These are phyloP conservation scores for Coffea humblotiana DNA, from an alignment of 305 asterid genomes.

Conservation along the genomic window DNA sequence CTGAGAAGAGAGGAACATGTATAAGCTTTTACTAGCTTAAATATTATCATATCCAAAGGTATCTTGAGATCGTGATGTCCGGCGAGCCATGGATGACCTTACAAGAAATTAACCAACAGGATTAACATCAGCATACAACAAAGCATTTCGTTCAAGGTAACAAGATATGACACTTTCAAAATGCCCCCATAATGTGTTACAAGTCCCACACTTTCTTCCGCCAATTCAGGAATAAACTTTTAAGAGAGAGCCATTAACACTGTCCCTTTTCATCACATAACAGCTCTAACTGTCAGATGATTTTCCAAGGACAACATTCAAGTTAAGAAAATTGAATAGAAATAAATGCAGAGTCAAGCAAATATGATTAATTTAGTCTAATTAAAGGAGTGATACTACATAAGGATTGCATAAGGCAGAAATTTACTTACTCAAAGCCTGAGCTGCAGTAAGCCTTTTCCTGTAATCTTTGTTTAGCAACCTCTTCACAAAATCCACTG, in stretches of 20 bases:
- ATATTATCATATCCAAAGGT: conserved; percentile 84
- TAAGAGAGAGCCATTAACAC: background rate
- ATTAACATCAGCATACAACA: background rate
- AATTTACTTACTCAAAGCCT: conserved; percentile 80
- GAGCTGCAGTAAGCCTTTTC: conserved; percentile 91
- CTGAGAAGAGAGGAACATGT: conserved; percentile 80
- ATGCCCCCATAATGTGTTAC: background rate
- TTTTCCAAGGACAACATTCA: background rate
- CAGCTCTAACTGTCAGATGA: background rate
- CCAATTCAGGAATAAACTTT: background rate
- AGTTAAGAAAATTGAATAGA: background rate
- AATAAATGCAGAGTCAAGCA: background rate
- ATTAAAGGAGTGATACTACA: background rate
- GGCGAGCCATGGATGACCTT: conserved; percentile 98
- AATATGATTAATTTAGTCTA: background rate
- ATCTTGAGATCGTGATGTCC: conserved; percentile 75
- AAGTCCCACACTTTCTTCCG: background rate
- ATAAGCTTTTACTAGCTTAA: conserved; percentile 80
- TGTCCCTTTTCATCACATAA: background rate
- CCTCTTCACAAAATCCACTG: conserved; percentile 85
- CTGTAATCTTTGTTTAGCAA: conserved; percentile 91
- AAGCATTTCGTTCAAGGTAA: background rate
- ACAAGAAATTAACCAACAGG: conserved; percentile 19
- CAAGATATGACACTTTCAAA: background rate
- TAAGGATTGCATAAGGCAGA: background rate